Evolutionary conservation across 78 protist species (phyloP).

Genomic region (Monosiga brevicollis): DNA sequence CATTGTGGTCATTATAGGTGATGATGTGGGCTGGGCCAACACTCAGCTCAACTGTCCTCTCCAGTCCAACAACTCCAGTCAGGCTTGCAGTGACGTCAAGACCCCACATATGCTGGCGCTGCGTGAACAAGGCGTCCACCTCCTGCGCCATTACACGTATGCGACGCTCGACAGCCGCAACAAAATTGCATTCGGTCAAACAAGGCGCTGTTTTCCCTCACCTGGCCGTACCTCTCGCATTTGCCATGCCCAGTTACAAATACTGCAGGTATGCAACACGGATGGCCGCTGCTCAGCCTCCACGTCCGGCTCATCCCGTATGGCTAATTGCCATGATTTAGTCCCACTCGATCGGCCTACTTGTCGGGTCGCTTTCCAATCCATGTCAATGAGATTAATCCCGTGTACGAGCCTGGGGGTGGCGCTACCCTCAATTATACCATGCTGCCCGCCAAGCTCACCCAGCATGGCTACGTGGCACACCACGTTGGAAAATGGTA

Average conservation of each 20-base stretch:
- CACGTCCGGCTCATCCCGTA: not conserved
- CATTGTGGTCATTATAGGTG: no score
- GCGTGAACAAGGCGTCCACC: not conserved
- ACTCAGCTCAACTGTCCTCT: conserved; percentile 1
- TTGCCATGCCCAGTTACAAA: not conserved
- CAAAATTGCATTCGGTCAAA: not conserved
- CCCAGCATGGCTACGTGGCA: not conserved
- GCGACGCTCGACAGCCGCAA: not conserved
- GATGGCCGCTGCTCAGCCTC: not conserved
- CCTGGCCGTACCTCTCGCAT: not conserved
- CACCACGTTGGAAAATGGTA: not conserved
- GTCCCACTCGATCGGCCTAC: not conserved
- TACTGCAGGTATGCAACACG: not conserved
- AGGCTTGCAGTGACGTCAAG: not conserved
- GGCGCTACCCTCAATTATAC: not conserved
- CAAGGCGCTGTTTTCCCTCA: not conserved
- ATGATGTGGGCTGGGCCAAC: conserved; percentile 22
- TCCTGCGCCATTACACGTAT: not conserved
- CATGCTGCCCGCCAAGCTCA: not conserved
- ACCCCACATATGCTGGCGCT: not conserved
- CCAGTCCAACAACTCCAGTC: not conserved
- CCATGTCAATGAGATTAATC: not conserved
- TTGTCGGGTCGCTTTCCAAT: not conserved
- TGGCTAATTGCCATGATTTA: not conserved
- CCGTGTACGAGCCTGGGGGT: not conserved